Percentiles rank a stretch among this genome's conserved stretches.
phyloP scores from a whole-genome alignment of 306 rosid genomes.

The Ziziphus jujuba region DNA sequence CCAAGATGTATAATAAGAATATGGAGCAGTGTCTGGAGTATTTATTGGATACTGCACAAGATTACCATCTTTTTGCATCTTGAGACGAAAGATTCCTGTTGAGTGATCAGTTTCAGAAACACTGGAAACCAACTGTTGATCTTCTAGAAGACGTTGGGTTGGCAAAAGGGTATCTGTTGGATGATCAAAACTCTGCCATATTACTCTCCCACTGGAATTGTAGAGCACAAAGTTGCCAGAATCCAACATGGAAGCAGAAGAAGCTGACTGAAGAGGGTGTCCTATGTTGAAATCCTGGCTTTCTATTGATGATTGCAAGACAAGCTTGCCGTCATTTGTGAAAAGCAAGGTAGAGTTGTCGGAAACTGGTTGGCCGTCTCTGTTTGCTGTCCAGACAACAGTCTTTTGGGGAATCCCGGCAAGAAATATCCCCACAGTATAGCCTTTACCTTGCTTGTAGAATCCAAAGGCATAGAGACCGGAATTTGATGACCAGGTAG shows the following conservation, averaged over 20 bases:
- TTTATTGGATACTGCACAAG: conserved; percentile 25
- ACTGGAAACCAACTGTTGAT: conserved; percentile 1
- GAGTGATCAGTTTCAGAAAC: conserved; percentile 17
- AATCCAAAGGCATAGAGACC: conserved; percentile 39
- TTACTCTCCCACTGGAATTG: neutral
- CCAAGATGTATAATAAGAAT: neutral
- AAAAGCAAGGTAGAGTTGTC: conserved; percentile 16
- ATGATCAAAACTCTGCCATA: conserved; percentile 22
- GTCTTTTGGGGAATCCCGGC: conserved; percentile 27
- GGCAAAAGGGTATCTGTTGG: conserved; percentile 32
- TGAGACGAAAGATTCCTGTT: conserved; percentile 13
- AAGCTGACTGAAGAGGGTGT: neutral
- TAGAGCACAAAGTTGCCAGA: conserved; percentile 28
- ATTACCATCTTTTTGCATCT: conserved; percentile 25
- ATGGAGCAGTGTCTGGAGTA: neutral
- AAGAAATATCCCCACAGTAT: conserved; percentile 17
- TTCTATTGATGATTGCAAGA: neutral
- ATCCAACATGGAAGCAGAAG: conserved; percentile 26
- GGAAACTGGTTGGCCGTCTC: conserved; percentile 15
- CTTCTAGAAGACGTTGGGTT: neutral
- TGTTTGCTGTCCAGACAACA: conserved; percentile 31
- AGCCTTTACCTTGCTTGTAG: conserved; percentile 21
- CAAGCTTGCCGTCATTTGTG: conserved; percentile 16
- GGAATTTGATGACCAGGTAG: conserved; percentile 31
- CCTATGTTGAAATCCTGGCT: neutral